Base-by-base conservation (phyloP, 2,329 filamentous ascomycete genomes). In the Acrocalymma vagum region DNA sequence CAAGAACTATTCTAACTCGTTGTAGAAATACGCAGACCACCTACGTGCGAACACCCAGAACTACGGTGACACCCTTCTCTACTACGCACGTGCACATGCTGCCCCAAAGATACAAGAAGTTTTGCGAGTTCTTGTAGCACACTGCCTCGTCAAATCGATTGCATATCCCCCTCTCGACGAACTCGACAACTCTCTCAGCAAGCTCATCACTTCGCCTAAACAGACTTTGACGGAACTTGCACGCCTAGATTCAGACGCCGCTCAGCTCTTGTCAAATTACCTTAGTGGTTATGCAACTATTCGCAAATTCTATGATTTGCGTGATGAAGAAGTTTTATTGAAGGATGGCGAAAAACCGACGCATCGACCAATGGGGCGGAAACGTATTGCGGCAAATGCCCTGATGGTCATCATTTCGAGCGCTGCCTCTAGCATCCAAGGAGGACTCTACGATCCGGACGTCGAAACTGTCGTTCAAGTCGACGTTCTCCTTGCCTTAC, bases 241-340 rank as follows among this genome's bases (percentile, higher is more conserved):
- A 5, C 79, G 81, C 17, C 80, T 86, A 37, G 93, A 96, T 58
- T 74, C 87, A 21, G 87, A 92, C 62, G 92, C 90, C 6, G 93
- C 92, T 7, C 81, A 88, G 55, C 81, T 96, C 9, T 78, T 97
- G 3, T 89, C 92, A 30, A 88, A 87, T 47, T 87, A 92, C 72
- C 83, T 96, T 8, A 94, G 89, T 65, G 93, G 93, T 15, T 97
- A 97, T 62, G 93, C 92, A 15, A 95, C 91, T 1, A 77, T 97
- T 14, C 87, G 93, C 23, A 87, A 86, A 54, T 96, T 93, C 74
- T 97, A 95, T 69, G 87, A 92, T 48, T 80, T 92, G n/a, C 84
- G 93, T 32, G 93, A 97, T 61, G 81, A 83, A 57, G 76, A 79
- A n/a, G 50, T 78, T 4, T 49, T 68, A 5, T 48, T 70, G 8